These are phyloP conservation scores for Claviceps citrina DNA, from an alignment of 2,329 filamentous ascomycete species.

Conservation along the genomic window DNA sequence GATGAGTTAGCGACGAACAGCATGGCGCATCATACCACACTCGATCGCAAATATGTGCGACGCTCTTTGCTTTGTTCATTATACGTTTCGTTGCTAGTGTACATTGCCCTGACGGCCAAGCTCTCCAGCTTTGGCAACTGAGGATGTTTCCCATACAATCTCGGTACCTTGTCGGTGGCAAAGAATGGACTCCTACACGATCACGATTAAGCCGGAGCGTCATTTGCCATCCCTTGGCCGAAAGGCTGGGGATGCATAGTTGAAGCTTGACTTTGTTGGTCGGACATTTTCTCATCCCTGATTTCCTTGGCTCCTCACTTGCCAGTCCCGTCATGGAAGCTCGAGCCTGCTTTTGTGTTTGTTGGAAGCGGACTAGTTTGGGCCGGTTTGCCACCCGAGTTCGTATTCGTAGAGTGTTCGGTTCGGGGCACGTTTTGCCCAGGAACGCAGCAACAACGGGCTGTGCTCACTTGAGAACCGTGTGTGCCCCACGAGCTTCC, in stretches of 20 bases:
- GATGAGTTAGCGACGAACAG: background rate
- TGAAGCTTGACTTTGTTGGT: constrained; percentile 91
- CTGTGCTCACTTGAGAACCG: constrained; percentile 63
- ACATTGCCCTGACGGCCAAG: constrained; percentile 39
- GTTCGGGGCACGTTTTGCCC: background rate
- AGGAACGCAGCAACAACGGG: background rate
- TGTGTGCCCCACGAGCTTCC: constrained; percentile 80
- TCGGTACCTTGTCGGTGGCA: constrained; percentile 77
- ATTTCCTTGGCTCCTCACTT: background rate
- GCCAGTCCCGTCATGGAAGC: background rate
- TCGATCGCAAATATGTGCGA: background rate
- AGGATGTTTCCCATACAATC: constrained; percentile 49
- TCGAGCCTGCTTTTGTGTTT: background rate
- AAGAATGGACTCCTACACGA: constrained; percentile 49
- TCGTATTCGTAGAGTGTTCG: too few relatives aligned
- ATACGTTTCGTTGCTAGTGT: constrained; percentile 7
- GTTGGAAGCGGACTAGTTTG: too few relatives aligned
- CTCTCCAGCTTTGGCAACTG: constrained; percentile 42
- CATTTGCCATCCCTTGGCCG: constrained; percentile 65
- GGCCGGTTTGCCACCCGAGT: background rate
- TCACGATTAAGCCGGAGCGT: constrained; percentile 99
- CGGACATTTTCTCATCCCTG: constrained; percentile 39
- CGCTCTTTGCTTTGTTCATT: constrained; percentile 2
- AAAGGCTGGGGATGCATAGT: constrained; percentile 75
- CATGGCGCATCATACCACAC: background rate